phyloP scores from a whole-genome alignment of 2,329 filamentous ascomycete genomes.

The Lasiodiplodia sp. region DNA sequence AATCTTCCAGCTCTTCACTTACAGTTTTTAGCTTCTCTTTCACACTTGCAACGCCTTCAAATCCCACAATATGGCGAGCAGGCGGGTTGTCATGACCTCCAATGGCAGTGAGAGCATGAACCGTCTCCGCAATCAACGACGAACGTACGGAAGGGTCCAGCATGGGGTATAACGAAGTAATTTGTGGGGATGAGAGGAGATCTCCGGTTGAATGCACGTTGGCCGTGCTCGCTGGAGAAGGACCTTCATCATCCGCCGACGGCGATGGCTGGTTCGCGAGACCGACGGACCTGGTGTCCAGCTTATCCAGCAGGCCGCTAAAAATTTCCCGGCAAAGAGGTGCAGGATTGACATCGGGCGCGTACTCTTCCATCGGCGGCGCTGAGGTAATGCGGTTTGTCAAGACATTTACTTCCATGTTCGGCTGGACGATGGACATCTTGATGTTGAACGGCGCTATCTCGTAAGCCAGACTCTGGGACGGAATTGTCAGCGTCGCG shows the following conservation, averaged over 20 bases:
- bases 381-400: conserved; percentile 88
- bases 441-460: conserved; percentile 96
- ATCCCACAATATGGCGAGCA: conserved; percentile 89
- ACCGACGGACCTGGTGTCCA: conserved; percentile 58
- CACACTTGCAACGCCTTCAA: conserved; percentile 84
- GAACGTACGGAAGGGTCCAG: conserved; percentile 72
- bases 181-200: conserved; percentile 55
- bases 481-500: neutral
- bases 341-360: conserved; percentile 73
- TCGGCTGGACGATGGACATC: conserved; percentile 93
- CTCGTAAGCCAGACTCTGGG: conserved; percentile 83
- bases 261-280: conserved; percentile 33
- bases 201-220: conserved; percentile 49
- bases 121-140: conserved; percentile 82
- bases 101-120: conserved; percentile 89
- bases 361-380: conserved; percentile 75
- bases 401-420: conserved; percentile 87
- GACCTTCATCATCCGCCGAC: conserved; percentile 6
- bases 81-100: conserved; percentile 96
- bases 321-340: conserved; percentile 86
- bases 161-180: conserved; percentile 76
- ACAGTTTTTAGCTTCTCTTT: conserved; percentile 97
- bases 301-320: conserved; percentile 76
- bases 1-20: conserved; percentile 95
- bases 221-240: conserved; percentile 36